Conservation (phyloP, 371 early-diverging fungal species). For the Cokeromyces recurvatus region DNA sequence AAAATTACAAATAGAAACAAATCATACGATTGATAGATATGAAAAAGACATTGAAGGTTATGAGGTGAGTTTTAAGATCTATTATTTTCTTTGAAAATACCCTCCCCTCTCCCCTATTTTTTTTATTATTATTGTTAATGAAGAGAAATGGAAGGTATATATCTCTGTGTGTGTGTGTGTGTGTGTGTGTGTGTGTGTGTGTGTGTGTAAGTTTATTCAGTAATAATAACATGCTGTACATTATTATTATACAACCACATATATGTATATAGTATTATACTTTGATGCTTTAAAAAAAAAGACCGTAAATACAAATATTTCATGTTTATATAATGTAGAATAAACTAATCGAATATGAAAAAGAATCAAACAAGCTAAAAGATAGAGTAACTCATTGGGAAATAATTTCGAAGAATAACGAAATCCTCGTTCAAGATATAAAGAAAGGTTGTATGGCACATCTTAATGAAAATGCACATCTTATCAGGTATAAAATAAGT, state of each 20-base stretch:
- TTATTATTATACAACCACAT: neutral
- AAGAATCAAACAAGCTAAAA: slow-evolving; percentile 3
- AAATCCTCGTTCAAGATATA: slow-evolving; percentile 17
- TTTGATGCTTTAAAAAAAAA: slow-evolving; percentile 27
- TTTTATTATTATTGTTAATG: slow-evolving; percentile 4
- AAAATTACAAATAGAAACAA: slow-evolving; percentile 13
- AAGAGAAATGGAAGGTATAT: neutral
- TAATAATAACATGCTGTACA: no score
- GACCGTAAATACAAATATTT: neutral
- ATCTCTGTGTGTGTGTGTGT: no score
- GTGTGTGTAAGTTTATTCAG: no score
- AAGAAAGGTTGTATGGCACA: slow-evolving; percentile 20
- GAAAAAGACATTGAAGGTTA: slow-evolving; percentile 31
- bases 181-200: no score
- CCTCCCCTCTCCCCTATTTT: no score
- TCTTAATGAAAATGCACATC: slow-evolving; percentile 32
- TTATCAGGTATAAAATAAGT: slow-evolving; percentile 17
- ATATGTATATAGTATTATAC: slow-evolving; percentile 20
- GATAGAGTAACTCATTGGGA: slow-evolving; percentile 18
- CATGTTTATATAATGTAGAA: slow-evolving; percentile 13
- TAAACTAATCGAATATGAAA: slow-evolving; percentile 22
- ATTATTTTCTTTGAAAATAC: neutral
- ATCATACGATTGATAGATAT: slow-evolving; percentile 14
- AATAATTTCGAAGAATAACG: slow-evolving; percentile 13
- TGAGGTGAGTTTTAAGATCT: slow-evolving; percentile 24